Base-by-base conservation (phyloP, 2,329 filamentous ascomycete species). In the Epichloe uncinata region DNA sequence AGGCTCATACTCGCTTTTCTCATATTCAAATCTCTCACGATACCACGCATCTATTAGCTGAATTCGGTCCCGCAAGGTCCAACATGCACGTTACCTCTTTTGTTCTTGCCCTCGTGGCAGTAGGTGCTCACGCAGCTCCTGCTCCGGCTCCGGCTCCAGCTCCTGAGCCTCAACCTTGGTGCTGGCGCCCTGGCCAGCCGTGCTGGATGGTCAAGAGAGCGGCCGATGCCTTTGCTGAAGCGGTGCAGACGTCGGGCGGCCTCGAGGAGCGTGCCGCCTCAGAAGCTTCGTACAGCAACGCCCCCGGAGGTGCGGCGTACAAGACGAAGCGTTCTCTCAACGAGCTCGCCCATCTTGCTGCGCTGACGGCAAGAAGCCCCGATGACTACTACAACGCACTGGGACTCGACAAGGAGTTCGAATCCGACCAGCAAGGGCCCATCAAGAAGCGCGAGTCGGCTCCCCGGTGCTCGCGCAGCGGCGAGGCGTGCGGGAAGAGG, bases 101-200 rank as follows among this genome's bases (percentile, higher is more conserved):
- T 55, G 73, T 72, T 58, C 55, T 63, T 58, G 62, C 37, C 61
- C 61, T 33, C 70, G 71, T 35, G 61, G 66, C 66, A 20, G 68
- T 66, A 35, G 66, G 67, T 45, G 66, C 66, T 30, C 58, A 68
- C 48, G 59, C 64, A 45, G 55, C 47, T 1, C 48, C 45, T 0
- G 37, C 40, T 26, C 43, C 50, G 1, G 20, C 33, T 9, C 43
- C 50, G 1, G 20, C 33, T 9, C 49, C 49, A n/a, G 48, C 16
- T 22, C 30, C 42, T 57, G 16, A 52, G 48, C 33, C 50, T 1
- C 42, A 54, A 41, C 56, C 51, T 11, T 60, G 57, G 57, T 65
- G 63, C 57, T 53, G 33, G 11, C 55, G 52, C 22, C 52, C 54
- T n/a, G 64, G 66, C 41, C 51, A 62, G 54, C 50, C 58, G 0